Evolutionary conservation across 164 flowering plant species (phyloP), one percentile per base, ranked within the genome.

Genomic region (Macadamia tetraphylla): DNA sequence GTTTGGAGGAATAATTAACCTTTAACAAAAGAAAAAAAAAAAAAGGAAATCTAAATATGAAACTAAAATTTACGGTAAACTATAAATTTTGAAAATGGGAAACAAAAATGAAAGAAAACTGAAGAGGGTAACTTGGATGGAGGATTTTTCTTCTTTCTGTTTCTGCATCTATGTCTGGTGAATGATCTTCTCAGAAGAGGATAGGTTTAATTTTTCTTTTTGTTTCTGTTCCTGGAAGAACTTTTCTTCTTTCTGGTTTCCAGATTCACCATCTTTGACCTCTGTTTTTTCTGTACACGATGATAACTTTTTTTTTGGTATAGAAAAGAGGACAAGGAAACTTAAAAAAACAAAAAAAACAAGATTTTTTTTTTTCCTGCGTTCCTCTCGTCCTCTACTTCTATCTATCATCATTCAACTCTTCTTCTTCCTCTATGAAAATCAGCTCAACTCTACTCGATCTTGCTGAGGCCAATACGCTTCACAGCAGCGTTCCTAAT

Each of bases 401-500:
- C 40, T 43, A 42, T 43, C 8, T 11, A 44, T 35, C n/a, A 3
- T n/a, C 29, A 3, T 40, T 10, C 44, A 40, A 6, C 55, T 23
- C 5, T 10, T 51, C 44, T 60, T 17, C 6, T 23, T 23, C 43
- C 42, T 9, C 4, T 29, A 4, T 49, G 14, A 10, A 35, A 2
- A 35, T 14, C 53, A 49, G 11, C 11, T 49, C 12, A 9, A 15
- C 35, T 7, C 76, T 81, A 85, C 58, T 83, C 90, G 67, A 86
- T 67, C 72, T 72, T 86, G 78, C 84, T 80, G 60, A 90, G 75
- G 3, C 90, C 96, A 46, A 90, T 82, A 9, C 92, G 83, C 68
- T 87, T 88, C 69, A 83, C 85, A 29, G 80, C 80, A 3, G 88
- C 87, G 73, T 86, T 88, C 58, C 86, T 75, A 35, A 88, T 71